A percentile compares a stretch with the other conserved stretches of the same genome.
These are phyloP conservation scores for Populus davidiana DNA, from an alignment of 345 rosid genomes.

Conservation along the genomic window DNA sequence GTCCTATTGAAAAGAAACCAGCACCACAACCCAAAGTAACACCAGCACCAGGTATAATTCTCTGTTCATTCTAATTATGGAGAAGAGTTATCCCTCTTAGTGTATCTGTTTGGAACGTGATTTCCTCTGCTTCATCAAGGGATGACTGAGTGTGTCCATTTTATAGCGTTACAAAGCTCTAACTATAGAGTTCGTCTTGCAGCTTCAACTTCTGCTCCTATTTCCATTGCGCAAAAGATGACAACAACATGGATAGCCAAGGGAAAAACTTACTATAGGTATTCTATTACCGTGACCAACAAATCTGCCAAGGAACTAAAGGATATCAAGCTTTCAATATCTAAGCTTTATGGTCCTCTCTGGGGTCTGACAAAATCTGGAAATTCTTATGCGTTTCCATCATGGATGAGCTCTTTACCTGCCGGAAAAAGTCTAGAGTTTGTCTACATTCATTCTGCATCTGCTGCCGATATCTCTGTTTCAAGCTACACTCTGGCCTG, in stretches of 20 bases:
- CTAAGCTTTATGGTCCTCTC: constrained; percentile 83
- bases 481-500: constrained; percentile 73
- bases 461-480: constrained; percentile 63
- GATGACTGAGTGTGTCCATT: background rate
- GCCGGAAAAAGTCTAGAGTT: constrained; percentile 80
- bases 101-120: background rate
- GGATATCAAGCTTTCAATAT: constrained; percentile 62
- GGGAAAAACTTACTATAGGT: constrained; percentile 79
- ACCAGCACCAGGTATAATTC: constrained; percentile 60
- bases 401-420: constrained; percentile 66
- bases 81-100: background rate
- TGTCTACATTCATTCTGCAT: constrained; percentile 76
- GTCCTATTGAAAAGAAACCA: constrained; percentile 44
- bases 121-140: background rate
- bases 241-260: constrained; percentile 69
- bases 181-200: constrained; percentile 19
- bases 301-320: constrained; percentile 61
- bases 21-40: constrained; percentile 41
- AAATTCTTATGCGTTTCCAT: constrained; percentile 59
- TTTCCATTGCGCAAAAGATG: constrained; percentile 66
- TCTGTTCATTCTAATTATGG: background rate
- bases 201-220: constrained; percentile 55
- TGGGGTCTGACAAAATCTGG: constrained; percentile 77
- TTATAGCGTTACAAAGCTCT: background rate
- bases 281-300: constrained; percentile 71